Percentiles rank a stretch among this genome's conserved stretches.
These are phyloP conservation scores for Cyanidioschyzon merolae DNA, from an alignment of 23 red algal genomes.

Conservation along the genomic window DNA sequence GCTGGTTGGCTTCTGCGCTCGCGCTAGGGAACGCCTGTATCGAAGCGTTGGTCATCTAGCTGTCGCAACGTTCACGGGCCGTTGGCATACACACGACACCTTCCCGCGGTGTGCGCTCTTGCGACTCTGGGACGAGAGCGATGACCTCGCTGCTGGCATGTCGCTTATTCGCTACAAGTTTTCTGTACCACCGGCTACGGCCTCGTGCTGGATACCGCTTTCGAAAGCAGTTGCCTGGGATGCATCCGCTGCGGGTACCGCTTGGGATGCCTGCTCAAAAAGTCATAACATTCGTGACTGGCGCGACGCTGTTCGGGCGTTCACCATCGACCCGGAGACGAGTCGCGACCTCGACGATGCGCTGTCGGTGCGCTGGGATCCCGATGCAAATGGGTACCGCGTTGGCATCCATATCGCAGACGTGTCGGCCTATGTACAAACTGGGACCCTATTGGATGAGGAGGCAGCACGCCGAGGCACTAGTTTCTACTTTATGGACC, in stretches of 20 bases:
- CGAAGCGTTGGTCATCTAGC: neutral
- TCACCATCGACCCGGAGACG: neutral
- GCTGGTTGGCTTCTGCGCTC: neutral
- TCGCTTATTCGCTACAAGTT: neutral
- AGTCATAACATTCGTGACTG: neutral
- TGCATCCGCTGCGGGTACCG: neutral
- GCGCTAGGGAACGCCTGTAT: neutral
- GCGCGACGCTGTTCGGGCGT: neutral
- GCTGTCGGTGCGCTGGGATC: neutral
- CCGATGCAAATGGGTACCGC: neutral
- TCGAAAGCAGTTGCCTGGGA: neutral
- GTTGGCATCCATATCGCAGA: constrained; percentile 22
- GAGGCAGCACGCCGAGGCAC: constrained; percentile 8
- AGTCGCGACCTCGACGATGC: constrained; percentile 4
- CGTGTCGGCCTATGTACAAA: constrained; percentile 19
- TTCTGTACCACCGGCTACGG: neutral
- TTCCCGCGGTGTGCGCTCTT: neutral
- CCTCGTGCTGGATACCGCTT: neutral
- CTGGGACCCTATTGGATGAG: neutral
- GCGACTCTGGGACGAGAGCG: neutral
- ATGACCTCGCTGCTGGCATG: neutral
- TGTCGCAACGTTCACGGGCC: neutral
- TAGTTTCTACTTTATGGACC: constrained; percentile 13
- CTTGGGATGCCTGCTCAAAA: neutral
- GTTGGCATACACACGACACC: neutral